These are phyloP conservation scores for Saturnispora hagleri DNA, from an alignment of 805 yeast genomes.

Conservation along the genomic window DNA sequence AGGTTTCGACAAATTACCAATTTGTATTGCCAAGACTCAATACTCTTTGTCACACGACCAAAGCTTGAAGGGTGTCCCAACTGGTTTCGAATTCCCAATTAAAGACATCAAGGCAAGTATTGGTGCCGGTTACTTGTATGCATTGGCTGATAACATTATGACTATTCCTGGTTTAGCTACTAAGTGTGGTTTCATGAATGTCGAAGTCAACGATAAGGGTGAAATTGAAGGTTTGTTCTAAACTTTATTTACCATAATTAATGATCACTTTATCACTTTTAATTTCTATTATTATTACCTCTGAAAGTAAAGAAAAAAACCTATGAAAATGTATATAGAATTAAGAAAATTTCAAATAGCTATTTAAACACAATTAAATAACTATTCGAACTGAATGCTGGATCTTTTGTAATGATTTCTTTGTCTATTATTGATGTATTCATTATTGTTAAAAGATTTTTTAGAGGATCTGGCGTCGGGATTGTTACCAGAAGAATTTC, in stretches of 20 bases:
- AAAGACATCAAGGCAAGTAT: slow-evolving; percentile 89
- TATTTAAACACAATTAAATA: neutral
- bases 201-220: slow-evolving; percentile 83
- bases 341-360: neutral
- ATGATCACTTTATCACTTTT: neutral
- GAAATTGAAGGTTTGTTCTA: slow-evolving; percentile 89
- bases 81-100: slow-evolving; percentile 88
- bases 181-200: slow-evolving; percentile 93
- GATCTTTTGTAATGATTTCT: neutral
- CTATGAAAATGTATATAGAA: neutral
- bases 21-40: slow-evolving; percentile 96
- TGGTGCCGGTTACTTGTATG: slow-evolving; percentile 96
- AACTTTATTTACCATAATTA: neutral
- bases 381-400: neutral
- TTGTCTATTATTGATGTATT: neutral
- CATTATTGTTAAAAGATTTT: neutral
- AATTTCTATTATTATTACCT: neutral
- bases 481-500: neutral
- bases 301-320: neutral
- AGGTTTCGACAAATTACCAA: slow-evolving; percentile 86
- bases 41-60: slow-evolving; percentile 95
- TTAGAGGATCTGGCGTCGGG: neutral
- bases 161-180: slow-evolving; percentile 97
- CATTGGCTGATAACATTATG: slow-evolving; percentile 93
- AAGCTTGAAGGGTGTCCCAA: slow-evolving; percentile 86